phyloP scores from a whole-genome alignment of 805 yeast species.

The Saccharomycodes ludwigii region DNA sequence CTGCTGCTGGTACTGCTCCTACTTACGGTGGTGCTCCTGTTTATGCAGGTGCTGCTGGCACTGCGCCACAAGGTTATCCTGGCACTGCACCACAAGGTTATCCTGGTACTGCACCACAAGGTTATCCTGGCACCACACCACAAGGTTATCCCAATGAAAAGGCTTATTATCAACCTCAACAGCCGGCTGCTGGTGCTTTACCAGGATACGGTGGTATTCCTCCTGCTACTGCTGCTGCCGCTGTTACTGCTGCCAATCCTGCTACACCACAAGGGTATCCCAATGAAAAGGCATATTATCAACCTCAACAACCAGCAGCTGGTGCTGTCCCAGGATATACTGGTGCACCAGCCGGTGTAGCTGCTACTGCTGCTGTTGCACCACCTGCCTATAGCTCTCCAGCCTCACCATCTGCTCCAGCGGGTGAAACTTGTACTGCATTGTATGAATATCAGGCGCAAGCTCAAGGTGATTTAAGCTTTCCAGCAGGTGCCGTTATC shows the following conservation, averaged over 20 bases:
- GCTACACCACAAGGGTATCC: conserved; percentile 4
- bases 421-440: conserved; percentile 66
- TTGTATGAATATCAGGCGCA: conserved; percentile 86
- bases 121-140: conserved; percentile 10
- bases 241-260: not conserved
- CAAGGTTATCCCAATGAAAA: not conserved
- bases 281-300: too few species aligned
- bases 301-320: too few species aligned
- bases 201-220: conserved; percentile 6
- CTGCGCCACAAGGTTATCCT: conserved; percentile 13
- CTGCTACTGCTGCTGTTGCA: conserved; percentile 13
- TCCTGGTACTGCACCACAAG: conserved; percentile 11
- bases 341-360: conserved; percentile 18
- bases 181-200: conserved; percentile 1
- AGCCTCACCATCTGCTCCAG: conserved; percentile 18
- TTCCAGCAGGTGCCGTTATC: conserved; percentile 80
- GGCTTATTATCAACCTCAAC: too few species aligned
- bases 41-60: conserved; percentile 20
- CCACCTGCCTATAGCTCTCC: conserved; percentile 14
- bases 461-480: conserved; percentile 81
- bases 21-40: conserved; percentile 25
- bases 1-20: conserved; percentile 24
- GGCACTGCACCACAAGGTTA: conserved; percentile 22
- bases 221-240: conserved; percentile 5
- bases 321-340: conserved; percentile 10